Percentiles rank a stretch among this genome's conserved stretches.
Evolutionary conservation across 2,329 filamentous ascomycete species (phyloP).

Genomic region (Nemania sp.): DNA sequence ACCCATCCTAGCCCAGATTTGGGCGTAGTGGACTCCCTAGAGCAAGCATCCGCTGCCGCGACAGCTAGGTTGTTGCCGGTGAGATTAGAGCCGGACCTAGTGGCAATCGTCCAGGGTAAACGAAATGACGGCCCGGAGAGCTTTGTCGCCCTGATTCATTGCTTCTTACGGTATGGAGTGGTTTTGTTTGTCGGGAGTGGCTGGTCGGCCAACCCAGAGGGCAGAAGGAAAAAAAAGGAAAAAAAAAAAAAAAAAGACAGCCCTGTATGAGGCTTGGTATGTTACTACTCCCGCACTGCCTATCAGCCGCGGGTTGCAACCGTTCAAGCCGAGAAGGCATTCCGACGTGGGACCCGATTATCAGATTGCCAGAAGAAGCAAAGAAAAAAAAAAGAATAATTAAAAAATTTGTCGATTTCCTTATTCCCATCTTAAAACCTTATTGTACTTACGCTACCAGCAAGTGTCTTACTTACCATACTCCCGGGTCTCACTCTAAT

Average conservation of each 20-base stretch:
- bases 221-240: too few relatives aligned
- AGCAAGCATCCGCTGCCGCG: conserved; percentile 37
- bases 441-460: background rate
- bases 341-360: conserved; percentile 27
- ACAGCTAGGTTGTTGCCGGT: conserved; percentile 34
- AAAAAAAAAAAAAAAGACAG: conserved; percentile 7
- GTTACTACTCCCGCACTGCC: conserved; percentile 8
- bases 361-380: background rate
- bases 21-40: conserved; percentile 24
- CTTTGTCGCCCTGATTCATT: conserved; percentile 19
- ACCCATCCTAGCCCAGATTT: conserved; percentile 26
- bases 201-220: conserved; percentile 12
- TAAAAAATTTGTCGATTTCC: conserved; percentile 2
- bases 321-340: conserved; percentile 21
- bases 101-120: conserved; percentile 27
- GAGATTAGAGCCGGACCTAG: conserved; percentile 30
- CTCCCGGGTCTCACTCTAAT: background rate
- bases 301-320: conserved; percentile 26
- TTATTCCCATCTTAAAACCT: background rate
- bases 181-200: conserved; percentile 16
- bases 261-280: too few relatives aligned
- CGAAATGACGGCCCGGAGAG: conserved; percentile 32
- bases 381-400: too few relatives aligned
- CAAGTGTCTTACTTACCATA: background rate
- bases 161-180: conserved; percentile 6